phyloP scores from a whole-genome alignment of 192 early-diverging fungal genomes.

The Dissophora ornata region DNA sequence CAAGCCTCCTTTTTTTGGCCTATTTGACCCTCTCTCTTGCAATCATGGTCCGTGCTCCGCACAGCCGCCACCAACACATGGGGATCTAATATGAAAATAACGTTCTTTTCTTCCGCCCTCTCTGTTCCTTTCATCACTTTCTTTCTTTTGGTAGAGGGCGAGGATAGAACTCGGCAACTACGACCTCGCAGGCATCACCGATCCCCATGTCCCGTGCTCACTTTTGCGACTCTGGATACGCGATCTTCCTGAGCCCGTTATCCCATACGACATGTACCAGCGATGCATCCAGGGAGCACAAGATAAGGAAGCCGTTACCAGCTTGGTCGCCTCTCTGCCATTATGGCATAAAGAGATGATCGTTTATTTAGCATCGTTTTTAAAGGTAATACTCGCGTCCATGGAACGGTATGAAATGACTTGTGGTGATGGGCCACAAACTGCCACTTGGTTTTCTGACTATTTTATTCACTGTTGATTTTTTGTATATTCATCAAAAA shows the following conservation, averaged over 20 bases:
- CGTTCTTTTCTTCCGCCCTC: neutral
- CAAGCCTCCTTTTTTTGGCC: neutral
- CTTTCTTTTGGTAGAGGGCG: slow-evolving; percentile 62
- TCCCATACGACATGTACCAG: slow-evolving; percentile 83
- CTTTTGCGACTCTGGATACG: slow-evolving; percentile 94
- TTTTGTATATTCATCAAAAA: slow-evolving; percentile 17
- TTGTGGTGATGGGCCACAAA: no score
- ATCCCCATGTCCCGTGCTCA: slow-evolving; percentile 93
- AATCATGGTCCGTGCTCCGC: slow-evolving; percentile 23
- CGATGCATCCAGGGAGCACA: slow-evolving; percentile 76
- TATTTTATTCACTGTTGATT: neutral
- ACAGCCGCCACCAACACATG: no score
- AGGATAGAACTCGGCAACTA: slow-evolving; percentile 88
- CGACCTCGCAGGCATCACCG: slow-evolving; percentile 75
- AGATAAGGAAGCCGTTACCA: slow-evolving; percentile 63
- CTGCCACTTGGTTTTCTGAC: neutral
- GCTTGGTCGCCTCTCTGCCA: slow-evolving; percentile 62
- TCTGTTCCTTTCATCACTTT: neutral
- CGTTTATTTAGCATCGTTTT: slow-evolving; percentile 82
- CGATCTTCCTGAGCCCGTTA: slow-evolving; percentile 91
- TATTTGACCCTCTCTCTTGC: slow-evolving; percentile 9
- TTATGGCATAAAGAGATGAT: slow-evolving; percentile 78
- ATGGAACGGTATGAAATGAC: no score
- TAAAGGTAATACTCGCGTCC: slow-evolving; percentile 66
- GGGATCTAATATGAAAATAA: neutral